A percentile compares a stretch with the other conserved stretches of the same genome.
Evolutionary conservation across 1,284 basidiomycete species (phyloP).

Genomic region (Fistulina hepatica): DNA sequence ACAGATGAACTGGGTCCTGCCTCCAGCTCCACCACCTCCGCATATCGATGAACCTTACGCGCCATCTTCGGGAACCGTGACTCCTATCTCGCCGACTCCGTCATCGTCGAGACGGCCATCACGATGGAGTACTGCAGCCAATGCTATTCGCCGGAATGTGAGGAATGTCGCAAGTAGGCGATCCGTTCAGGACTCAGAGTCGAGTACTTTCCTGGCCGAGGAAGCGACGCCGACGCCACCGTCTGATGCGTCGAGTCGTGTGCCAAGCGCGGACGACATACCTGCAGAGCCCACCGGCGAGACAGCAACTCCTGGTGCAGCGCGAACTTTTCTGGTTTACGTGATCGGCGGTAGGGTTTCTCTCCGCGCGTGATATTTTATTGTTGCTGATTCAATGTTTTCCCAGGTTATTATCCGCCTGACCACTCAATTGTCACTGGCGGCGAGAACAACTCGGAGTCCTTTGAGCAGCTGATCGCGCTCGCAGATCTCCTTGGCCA

Average conservation of each 20-base stretch:
- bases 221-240: conserved; percentile 6
- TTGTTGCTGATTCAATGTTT: conserved; percentile 3
- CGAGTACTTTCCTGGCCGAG: neutral
- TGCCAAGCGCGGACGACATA: conserved; percentile 3
- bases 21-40: neutral
- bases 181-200: no score
- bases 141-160: neutral
- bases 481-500: conserved; percentile 19
- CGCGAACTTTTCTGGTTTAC: conserved; percentile 70
- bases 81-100: no score
- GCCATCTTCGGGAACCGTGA: no score
- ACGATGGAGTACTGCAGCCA: neutral
- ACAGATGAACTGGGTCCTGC: neutral
- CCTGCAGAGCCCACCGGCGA: conserved; percentile 2
- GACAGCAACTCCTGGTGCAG: conserved; percentile 28
- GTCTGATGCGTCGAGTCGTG: conserved; percentile 32
- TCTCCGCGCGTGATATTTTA: conserved; percentile 6
- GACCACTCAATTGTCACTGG: conserved; percentile 78
- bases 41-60: conserved; percentile 1
- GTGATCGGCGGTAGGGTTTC: conserved; percentile 56
- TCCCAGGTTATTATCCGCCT: conserved; percentile 72
- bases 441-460: conserved; percentile 66
- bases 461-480: conserved; percentile 66
- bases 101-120: neutral
- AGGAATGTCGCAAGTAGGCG: neutral